Evolutionary conservation across 2,329 filamentous ascomycete genomes (phyloP), one percentile per base, ranked within the genome.

Genomic region (Dactylellina sp.): DNA sequence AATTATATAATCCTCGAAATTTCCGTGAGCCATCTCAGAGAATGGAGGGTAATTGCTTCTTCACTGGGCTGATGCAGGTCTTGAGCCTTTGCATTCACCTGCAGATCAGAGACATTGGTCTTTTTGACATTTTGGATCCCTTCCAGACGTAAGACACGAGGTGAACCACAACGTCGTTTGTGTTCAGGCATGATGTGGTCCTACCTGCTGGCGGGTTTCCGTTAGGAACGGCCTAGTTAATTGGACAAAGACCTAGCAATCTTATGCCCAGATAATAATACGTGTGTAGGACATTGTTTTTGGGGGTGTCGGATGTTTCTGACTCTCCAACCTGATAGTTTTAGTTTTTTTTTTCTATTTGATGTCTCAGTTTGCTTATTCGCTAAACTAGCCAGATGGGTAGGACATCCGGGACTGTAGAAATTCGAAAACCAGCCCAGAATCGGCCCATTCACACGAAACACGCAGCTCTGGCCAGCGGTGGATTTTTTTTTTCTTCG

Each of bases 321-420:
- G 56, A 37, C 24, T 56, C 42, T 39, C 40, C 24, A 63, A 32
- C 9, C 28, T 5, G 28, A 32, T 32, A n/a, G 28, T 32, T 32
- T 32, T 5, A 50, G 63, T 57, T 49, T 64, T 50, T 60, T 56
- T 64, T 42, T 42, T 52, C 52, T 35, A 18, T 52, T 20, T 14
- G 49, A 60, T 74, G 70, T 74, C 70, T 74, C 61, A 74, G 70
- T 60, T 74, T 74, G 70, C 70, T 74, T 74, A 55, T 74, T 74
- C 35, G 44, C 46, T 42, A 16, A 44, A 32, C 37, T 47, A 66
- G 62, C 61, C 52, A 55, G 40, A 65, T 57, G 61, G 52, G 62
- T 66, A 66, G 52, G 52, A 52, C 62, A 50, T 59, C 52, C 55
- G 56, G 47, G 42, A 55, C 49, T 24, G 55, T 52, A 11, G 46